Evolutionary conservation across 2,329 filamentous ascomycete genomes (phyloP), one percentile per base, ranked within the genome.

Genomic region (Cordyceps tenuipes): DNA sequence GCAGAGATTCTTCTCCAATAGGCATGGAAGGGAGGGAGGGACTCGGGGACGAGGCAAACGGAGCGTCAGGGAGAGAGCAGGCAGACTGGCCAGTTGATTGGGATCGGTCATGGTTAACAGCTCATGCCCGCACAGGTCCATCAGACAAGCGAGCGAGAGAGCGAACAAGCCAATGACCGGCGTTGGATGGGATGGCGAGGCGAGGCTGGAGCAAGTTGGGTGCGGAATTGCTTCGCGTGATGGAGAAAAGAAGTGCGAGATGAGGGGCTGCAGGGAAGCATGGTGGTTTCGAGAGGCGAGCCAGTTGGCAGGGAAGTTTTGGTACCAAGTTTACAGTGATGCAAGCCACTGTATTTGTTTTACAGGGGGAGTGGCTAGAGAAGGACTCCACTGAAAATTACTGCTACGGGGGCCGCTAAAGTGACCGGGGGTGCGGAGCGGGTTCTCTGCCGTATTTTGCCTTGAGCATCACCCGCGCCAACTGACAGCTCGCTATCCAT

Each of bases 341-440:
- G 2, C 9, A 36, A 21, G 8, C 19, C 48, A n/a, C 48, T 19
- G 39, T 43, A n/a, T n/a, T 15, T 15, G 39, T 8, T 17, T 8
- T 43, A 36, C 34, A 36, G 34, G 39, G 39, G 39, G 15, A 23
- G 49, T 29, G 31, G 23, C 36, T n/a, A 19, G 15, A 46, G 29
- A 2, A 15, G 9, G 34, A 4, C 8, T 36, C 51, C 51, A 54
- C 39, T 21, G 43, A 54, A 54, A 29, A 44, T 34, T 47, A 36
- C 53, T 44, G 53, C 26, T 49, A 48, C 34, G 29, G 44, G 54
- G 46, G 54, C 54, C 54, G 44, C 54, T 57, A 57, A 57, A 57
- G 34, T 46, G 54, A 57, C 54, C 46, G 34, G 54, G 54, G 54
- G 54, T 57, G 21, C 54, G 54, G 54, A 57, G 54, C 43, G 43